These are phyloP conservation scores for Oxyria digyna DNA, from an alignment of 148 eudicot genomes.

Conservation along the genomic window DNA sequence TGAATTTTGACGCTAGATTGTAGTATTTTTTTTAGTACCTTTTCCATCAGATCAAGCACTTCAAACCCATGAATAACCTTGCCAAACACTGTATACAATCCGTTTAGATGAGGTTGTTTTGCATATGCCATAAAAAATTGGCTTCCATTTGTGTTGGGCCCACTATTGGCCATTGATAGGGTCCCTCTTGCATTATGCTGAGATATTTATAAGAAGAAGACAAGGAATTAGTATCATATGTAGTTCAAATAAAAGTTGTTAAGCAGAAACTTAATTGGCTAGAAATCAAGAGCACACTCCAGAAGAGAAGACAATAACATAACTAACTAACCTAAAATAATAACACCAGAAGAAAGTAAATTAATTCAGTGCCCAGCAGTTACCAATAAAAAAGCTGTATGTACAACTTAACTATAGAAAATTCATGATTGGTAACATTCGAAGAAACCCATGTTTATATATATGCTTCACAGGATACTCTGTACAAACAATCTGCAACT, in stretches of 20 bases:
- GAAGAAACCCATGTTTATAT: background rate
- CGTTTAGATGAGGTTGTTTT: constrained; percentile 96
- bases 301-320: background rate
- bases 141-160: constrained; percentile 91
- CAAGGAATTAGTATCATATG: background rate
- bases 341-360: background rate
- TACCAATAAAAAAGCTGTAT: background rate
- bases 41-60: constrained; percentile 95
- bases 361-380: background rate
- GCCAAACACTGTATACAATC: constrained; percentile 79
- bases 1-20: background rate
- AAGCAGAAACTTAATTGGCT: background rate
- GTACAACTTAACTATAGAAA: background rate
- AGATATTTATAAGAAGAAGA: background rate
- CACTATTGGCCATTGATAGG: constrained; percentile 89
- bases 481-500: background rate
- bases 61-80: constrained; percentile 98
- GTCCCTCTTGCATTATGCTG: constrained; percentile 97
- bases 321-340: background rate
- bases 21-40: constrained; percentile 27
- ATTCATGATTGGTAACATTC: background rate
- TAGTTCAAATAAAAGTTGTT: background rate
- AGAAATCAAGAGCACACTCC: background rate
- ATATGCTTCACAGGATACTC: background rate
- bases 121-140: constrained; percentile 84